Base-by-base conservation (phyloP, 345 rosid species). In the Trapa incisa region DNA sequence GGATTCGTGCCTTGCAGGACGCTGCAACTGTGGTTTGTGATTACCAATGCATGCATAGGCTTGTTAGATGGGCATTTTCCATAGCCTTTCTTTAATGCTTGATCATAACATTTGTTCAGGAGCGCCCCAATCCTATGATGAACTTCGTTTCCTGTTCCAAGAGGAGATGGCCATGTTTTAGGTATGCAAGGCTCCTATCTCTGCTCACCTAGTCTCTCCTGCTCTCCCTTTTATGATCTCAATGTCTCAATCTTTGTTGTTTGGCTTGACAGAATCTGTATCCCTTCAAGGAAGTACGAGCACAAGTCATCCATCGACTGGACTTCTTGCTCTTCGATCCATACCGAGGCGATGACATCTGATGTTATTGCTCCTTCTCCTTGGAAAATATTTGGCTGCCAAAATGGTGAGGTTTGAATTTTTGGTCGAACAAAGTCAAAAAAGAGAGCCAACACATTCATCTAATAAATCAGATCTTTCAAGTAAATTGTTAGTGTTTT, bases 371-470 rank as follows among this genome's bases (percentile, higher is more conserved):
- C 89, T 48, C 95, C 99, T 60, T 94, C 97, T 38, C 87, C 89
- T 11, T 94, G 96, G 99, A 94, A 85, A 80, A 89, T 94, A 33
- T 91, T 91, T 66, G 99, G 99, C 66, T 91, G 97, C 77, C 91
- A 83, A 74, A 94, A 91, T 78, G 97, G 97, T 85, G 81, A 64
- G 63, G 22, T n/a, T 41, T 13, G 47, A 29, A 65, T 8, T 39
- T 29, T 47, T 69, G 11, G 13, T n/a, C 62, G 17, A 43, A 45
- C 13, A 38, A 41, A 41, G 4, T 39, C 6, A 3, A 58, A 32
- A 22, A 5, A 57, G 13, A 11, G 8, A 58, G 11, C 16, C 37
- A 22, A 58, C 37, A 58, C 3, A 32, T 57, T 57, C 37, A 50
- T 50, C n/a, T 5, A 50, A 47, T 47, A 47, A 41, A 47, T 2